phyloP scores from a whole-genome alignment of 176 grass and related monocot genomes.

The Areca catechu region DNA sequence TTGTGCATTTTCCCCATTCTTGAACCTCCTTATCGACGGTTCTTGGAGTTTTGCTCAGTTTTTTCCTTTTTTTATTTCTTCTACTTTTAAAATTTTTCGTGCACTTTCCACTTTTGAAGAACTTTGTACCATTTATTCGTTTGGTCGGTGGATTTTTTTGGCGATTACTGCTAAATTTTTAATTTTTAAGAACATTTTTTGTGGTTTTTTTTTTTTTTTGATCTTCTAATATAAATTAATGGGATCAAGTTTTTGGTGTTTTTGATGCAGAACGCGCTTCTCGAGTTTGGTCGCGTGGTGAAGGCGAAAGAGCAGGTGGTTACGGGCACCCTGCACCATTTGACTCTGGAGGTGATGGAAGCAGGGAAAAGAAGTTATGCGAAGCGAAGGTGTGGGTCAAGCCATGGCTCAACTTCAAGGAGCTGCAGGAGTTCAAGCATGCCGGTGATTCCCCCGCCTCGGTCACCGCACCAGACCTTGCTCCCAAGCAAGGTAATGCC shows the following conservation, averaged over 20 bases:
- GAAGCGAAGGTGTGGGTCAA: constrained; percentile 97
- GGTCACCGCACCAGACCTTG: constrained; percentile 46
- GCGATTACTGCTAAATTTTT: not conserved
- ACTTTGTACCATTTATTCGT: constrained; percentile 8
- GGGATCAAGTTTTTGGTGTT: constrained; percentile 3
- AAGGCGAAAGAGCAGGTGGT: constrained; percentile 92
- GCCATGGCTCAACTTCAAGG: constrained; percentile 87
- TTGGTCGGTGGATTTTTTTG: constrained; percentile 11
- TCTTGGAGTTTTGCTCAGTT: not conserved
- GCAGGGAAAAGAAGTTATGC: constrained; percentile 78
- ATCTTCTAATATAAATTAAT: not conserved
- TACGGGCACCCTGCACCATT: constrained; percentile 67
- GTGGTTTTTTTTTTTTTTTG: no score
- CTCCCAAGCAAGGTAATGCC: constrained; percentile 35
- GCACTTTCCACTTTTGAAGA: not conserved
- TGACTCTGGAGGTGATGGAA: constrained; percentile 71
- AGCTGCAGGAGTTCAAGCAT: constrained; percentile 70
- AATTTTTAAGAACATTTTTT: not conserved
- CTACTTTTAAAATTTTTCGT: constrained; percentile 9
- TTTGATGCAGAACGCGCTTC: constrained; percentile 51
- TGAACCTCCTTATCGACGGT: not conserved
- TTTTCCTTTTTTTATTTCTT: not conserved
- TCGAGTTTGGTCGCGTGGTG: constrained; percentile 78
- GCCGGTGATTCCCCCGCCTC: constrained; percentile 23
- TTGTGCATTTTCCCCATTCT: not conserved